These are phyloP conservation scores for Coprinopsis strossmayeri DNA, from an alignment of 768 basidiomycete species.

Conservation along the genomic window DNA sequence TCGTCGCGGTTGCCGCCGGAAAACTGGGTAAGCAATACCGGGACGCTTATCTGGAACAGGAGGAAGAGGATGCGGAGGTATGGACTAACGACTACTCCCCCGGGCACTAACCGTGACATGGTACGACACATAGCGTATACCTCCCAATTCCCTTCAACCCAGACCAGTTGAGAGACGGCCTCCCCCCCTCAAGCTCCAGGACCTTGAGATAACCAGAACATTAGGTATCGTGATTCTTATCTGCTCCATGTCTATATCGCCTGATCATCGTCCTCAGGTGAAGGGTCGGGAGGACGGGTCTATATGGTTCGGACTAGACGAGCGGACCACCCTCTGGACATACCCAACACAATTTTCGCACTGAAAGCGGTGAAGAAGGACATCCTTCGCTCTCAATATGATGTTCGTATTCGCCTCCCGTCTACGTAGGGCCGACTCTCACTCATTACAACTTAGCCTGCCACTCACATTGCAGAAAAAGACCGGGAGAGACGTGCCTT, in stretches of 20 bases:
- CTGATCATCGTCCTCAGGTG: conserved; percentile 23
- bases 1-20: neutral
- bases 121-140: neutral
- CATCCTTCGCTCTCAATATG: neutral
- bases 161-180: conserved; percentile 29
- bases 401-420: no score
- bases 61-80: neutral
- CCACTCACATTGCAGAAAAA: neutral
- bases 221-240: conserved; percentile 17
- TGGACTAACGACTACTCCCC: no score
- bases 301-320: conserved; percentile 32
- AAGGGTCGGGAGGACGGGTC: conserved; percentile 35
- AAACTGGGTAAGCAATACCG: neutral
- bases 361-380: conserved; percentile 37
- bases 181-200: conserved; percentile 25
- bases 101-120: neutral
- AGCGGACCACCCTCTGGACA: conserved; percentile 24
- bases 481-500: neutral
- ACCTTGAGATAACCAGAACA: conserved; percentile 35
- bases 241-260: neutral
- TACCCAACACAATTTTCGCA: conserved; percentile 33
- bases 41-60: neutral
- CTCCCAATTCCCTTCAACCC: conserved; percentile 18
- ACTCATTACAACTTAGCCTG: no score
- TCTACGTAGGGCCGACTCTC: no score